Percentiles rank a stretch among this genome's conserved stretches.
Conservation (phyloP, 116 monocot genomes). For the Posidonia oceanica region DNA sequence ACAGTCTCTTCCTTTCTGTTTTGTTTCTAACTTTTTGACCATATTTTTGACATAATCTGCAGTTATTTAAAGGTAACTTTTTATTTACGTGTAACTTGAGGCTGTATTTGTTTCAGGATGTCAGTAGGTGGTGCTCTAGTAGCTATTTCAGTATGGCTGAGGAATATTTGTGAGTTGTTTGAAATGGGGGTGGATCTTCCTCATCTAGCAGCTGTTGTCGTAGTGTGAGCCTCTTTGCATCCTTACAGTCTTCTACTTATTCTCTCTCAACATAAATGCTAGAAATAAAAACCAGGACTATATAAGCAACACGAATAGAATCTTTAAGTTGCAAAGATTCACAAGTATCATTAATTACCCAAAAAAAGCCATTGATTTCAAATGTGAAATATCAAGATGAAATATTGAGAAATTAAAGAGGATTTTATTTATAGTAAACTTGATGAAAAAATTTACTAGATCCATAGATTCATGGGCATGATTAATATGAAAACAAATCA, state of each 20-base stretch:
- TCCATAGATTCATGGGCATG: too few relatives aligned
- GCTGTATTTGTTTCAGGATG: conserved; percentile 49
- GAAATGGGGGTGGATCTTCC: conserved; percentile 56
- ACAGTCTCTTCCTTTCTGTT: background rate
- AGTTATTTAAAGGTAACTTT: background rate
- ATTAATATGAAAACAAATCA: too few relatives aligned
- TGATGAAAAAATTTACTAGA: too few relatives aligned
- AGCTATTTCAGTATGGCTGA: conserved; percentile 81
- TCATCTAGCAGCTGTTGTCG: conserved; percentile 65
- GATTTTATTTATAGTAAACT: too few relatives aligned
- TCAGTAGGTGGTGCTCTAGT: conserved; percentile 80
- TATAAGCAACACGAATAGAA: background rate
- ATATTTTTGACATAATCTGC: background rate
- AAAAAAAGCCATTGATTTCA: too few relatives aligned
- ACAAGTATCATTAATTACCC: too few relatives aligned
- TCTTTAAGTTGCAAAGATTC: too few relatives aligned
- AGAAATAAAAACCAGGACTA: background rate
- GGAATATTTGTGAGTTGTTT: conserved; percentile 37
- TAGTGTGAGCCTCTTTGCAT: conserved; percentile 42
- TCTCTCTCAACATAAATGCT: background rate
- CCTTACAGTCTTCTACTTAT: background rate
- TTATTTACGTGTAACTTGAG: background rate
- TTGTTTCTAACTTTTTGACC: background rate
- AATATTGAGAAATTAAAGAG: too few relatives aligned
- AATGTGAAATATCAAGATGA: too few relatives aligned